phyloP scores from a whole-genome alignment of 1,284 basidiomycete genomes.

The Cutaneotrichosporon sp. region DNA sequence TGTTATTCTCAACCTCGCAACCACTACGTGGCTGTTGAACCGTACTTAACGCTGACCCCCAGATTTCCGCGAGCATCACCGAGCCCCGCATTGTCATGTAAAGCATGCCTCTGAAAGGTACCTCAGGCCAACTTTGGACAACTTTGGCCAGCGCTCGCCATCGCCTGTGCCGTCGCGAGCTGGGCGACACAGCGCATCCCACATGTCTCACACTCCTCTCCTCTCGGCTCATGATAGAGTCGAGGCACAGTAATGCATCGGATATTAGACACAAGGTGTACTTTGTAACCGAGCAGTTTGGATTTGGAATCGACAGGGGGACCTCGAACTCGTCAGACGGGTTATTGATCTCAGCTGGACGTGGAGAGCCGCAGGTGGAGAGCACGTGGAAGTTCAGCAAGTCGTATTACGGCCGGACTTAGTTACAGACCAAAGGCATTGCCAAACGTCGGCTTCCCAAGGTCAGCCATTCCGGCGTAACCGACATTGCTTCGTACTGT shows the following conservation, averaged over 20 bases:
- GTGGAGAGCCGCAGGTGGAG: too few relatives aligned
- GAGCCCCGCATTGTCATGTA: conserved; percentile 52
- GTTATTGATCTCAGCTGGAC: too few relatives aligned
- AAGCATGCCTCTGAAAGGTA: conserved; percentile 2
- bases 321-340: not conserved
- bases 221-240: not conserved
- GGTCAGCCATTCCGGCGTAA: too few relatives aligned
- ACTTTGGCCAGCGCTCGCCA: not conserved
- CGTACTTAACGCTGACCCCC: not conserved
- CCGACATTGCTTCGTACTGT: too few relatives aligned
- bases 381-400: too few relatives aligned
- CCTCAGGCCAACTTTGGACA: not conserved
- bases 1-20: too few relatives aligned
- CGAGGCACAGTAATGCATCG: conserved; percentile 4
- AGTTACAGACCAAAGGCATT: too few relatives aligned
- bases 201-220: not conserved
- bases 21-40: too few relatives aligned
- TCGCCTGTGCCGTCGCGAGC: not conserved
- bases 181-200: not conserved
- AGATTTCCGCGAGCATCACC: conserved; percentile 51
- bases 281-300: not conserved
- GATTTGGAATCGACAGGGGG: not conserved
- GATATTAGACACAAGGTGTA: conserved; percentile 2
- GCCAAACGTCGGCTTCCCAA: too few relatives aligned
- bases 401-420: too few relatives aligned